These are phyloP conservation scores for Exserohilum turcica DNA, from an alignment of 2,329 filamentous ascomycete genomes.

Conservation along the genomic window DNA sequence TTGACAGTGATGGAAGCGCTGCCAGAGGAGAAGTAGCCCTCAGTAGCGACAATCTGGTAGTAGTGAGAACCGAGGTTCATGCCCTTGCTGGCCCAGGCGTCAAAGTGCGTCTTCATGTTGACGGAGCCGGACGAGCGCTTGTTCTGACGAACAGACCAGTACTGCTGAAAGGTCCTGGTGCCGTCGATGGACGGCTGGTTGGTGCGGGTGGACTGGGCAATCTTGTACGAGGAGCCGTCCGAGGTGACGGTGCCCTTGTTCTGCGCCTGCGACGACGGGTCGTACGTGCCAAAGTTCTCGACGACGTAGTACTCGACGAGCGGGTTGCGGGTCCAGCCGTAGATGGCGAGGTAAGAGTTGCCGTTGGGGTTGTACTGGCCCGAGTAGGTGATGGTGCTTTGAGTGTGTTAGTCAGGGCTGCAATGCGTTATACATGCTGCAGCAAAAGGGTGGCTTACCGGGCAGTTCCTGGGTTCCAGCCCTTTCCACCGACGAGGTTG, in stretches of 20 bases:
- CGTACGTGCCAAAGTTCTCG: slow-evolving; percentile 60
- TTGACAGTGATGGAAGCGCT: slow-evolving; percentile 55
- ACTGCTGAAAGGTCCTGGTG: slow-evolving; percentile 59
- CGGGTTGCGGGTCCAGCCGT: slow-evolving; percentile 62
- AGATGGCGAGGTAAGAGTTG: slow-evolving; percentile 59
- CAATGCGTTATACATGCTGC: too few relatives aligned
- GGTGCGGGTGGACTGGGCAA: slow-evolving; percentile 35
- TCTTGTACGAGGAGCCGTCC: slow-evolving; percentile 42
- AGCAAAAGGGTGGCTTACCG: slow-evolving; percentile 51
- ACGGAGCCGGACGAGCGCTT: slow-evolving; percentile 41
- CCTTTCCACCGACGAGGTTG: slow-evolving; percentile 64
- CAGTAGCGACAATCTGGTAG: slow-evolving; percentile 48
- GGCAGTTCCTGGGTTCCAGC: slow-evolving; percentile 60
- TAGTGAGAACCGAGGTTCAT: slow-evolving; percentile 40
- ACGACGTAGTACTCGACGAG: slow-evolving; percentile 59
- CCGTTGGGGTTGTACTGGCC: slow-evolving; percentile 43
- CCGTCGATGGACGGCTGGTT: slow-evolving; percentile 58
- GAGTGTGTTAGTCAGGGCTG: background rate
- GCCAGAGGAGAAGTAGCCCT: slow-evolving; percentile 58
- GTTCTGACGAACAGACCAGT: slow-evolving; percentile 50
- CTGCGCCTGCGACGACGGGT: slow-evolving; percentile 53
- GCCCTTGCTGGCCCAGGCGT: slow-evolving; percentile 42
- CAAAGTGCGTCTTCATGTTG: slow-evolving; percentile 43
- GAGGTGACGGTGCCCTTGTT: slow-evolving; percentile 40
- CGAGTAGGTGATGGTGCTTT: slow-evolving; percentile 43